Base-by-base conservation (phyloP, 805 yeast genomes). In the Diddensiella santjacobensis region DNA sequence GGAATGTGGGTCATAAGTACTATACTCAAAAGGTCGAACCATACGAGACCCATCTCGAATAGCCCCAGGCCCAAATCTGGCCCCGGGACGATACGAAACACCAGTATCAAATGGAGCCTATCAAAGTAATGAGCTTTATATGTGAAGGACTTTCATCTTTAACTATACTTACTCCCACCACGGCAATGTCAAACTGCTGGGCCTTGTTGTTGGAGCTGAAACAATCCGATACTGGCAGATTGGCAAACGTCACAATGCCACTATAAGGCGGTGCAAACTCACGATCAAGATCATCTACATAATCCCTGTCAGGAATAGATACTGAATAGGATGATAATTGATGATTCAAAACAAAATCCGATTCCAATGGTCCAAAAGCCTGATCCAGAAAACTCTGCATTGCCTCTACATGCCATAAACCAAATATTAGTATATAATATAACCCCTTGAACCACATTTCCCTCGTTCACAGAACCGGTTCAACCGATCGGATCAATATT, bases 71-170 rank as follows among this genome's bases (percentile, higher is more conserved):
- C 95, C 95, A 64, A 86, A 86, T 45, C 95, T 68, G 1, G 95
- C 89, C 3, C 95, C 95, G 0, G 89, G 77, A 43, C 93, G 72
- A 63, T 80, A 85, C 0, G 88, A 74, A 0, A 81, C 81, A 0
- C 90, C 90, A 3, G 93, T 85, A 59, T 86, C 95, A 57, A 86
- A 86, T 0, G 95, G 93, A 2, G 84, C 84, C 31, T 26, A 10
- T n/a, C n/a, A n/a, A n/a, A n/a, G n/a, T n/a, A n/a, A n/a, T n/a
- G n/a, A n/a, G n/a, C n/a, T n/a, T n/a, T n/a, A n/a, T n/a, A n/a
- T n/a, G n/a, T n/a, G n/a, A n/a, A n/a, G n/a, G n/a, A n/a, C n/a
- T n/a, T n/a, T n/a, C n/a, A n/a, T n/a, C n/a, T 26, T 10, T 13
- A 26, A 13, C 31, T 26, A 26, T 26, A 26, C 31, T 26, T 26